Base-by-base conservation (phyloP, 2,329 filamentous ascomycete genomes). In the Colletotrichum echinochloae region DNA sequence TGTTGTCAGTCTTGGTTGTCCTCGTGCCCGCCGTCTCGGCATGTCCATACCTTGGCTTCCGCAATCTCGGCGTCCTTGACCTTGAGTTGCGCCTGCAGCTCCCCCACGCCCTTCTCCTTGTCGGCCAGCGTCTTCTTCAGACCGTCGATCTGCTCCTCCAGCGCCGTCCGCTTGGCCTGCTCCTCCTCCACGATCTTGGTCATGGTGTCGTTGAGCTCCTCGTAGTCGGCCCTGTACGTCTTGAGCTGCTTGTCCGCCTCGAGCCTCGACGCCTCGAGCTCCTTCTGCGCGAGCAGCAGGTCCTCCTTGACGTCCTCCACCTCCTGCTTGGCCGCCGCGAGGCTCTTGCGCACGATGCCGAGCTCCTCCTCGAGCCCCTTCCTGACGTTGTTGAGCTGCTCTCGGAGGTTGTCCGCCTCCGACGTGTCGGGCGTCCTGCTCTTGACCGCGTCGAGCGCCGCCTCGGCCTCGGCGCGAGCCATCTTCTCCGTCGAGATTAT, bases 1-100 rank as follows among this genome's bases (percentile, higher is more conserved):
- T n/a, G n/a, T n/a, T n/a, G n/a, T 64, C 44, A 64, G 60, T 57
- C n/a, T 46, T 52, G n/a, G n/a, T n/a, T n/a, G 57, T 18, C 41
- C 41, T n/a, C 72, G 35, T 67, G 28, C 46, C 14, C 23, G 30
- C 33, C 55, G 74, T 73, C 74, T 65, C 49, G 39, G 71, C 61
- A 68, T 49, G 56, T 74, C 79, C 26, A n/a, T 79, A 90, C 89
- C 83, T 87, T 87, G 66, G 84, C 88, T 78, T 91, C 89, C 20
- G 85, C 87, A 75, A 91, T 82, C 79, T 91, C 89, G 49, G 89
- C 88, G 51, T 91, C 88, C 81, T 88, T 90, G 62, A 91, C 87
- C 81, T 87, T 89, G 73, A 89, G 81, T 76, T 87, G 86, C 44
- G 87, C 86, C 74, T 86, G 83, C 76, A 86, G 77, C 74, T 87